These are phyloP conservation scores for Cornus florida DNA, from an alignment of 148 eudicot genomes.

Conservation along the genomic window DNA sequence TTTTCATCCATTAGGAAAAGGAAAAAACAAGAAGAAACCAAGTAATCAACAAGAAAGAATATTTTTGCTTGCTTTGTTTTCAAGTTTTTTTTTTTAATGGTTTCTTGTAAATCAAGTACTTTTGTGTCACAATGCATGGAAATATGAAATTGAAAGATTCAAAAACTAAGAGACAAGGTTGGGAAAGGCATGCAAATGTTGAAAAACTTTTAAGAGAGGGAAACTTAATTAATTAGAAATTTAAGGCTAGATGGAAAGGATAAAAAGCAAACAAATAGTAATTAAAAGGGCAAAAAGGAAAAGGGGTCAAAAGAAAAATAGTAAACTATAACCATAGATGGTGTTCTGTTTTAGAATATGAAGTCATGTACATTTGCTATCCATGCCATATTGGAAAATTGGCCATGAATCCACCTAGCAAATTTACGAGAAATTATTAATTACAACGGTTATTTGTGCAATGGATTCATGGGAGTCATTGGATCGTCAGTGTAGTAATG, in stretches of 20 bases:
- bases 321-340: neutral
- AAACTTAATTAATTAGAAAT: neutral
- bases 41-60: neutral
- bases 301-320: slow-evolving; percentile 19
- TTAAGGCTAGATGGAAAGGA: neutral
- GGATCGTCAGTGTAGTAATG: too few species aligned
- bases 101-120: slow-evolving; percentile 13
- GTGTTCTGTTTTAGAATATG: neutral
- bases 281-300: neutral
- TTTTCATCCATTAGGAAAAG: slow-evolving; percentile 11
- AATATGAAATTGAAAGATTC: neutral
- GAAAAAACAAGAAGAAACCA: slow-evolving; percentile 9
- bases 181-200: neutral
- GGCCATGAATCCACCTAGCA: too few species aligned
- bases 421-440: too few species aligned
- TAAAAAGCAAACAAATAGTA: slow-evolving; percentile 3
- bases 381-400: too few species aligned
- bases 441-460: too few species aligned
- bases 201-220: neutral
- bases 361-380: too few species aligned
- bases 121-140: neutral
- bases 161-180: neutral
- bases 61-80: slow-evolving; percentile 6
- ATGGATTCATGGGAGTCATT: too few species aligned
- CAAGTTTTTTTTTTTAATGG: neutral